Base-by-base conservation (phyloP, 2,329 filamentous ascomycete genomes). In the Xylariales sp. region DNA sequence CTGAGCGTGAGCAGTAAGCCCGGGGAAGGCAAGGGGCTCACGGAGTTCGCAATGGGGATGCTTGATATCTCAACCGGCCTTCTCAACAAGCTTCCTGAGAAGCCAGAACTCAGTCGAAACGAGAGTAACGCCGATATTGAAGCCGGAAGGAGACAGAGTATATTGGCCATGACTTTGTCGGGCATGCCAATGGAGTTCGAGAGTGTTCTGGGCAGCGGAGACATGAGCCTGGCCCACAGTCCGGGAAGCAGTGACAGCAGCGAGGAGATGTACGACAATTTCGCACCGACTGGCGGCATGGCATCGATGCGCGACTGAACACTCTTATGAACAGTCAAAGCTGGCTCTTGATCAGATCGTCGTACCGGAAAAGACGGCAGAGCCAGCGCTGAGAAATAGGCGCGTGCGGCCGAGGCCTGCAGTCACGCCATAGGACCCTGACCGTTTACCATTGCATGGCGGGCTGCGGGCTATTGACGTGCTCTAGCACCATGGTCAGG, bases 1-100 rank as follows among this genome's bases (percentile, higher is more conserved):
- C 71, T 97, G 42, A 85, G 84, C 7, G 90, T 97, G 35, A 90
- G 84, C 62, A 83, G 80, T 32, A 88, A 88, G 59, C 81, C 85
- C 0, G 74, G 76, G 3, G 76, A 77, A 51, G 73, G 70, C 41
- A 73, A 66, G 35, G 70, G 73, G 1, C 55, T 83, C 40, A 83
- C 80, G 0, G 74, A 78, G 46, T 88, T 87, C 52, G 84, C 85
- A n/a, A 82, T 88, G 69, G 82, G 82, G 3, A 87, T 86, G 73
- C 66, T 89, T 31, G 85, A 88, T 55, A 84, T 84, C 40, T 83
- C 79, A 15, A 84, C 80, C 0, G 80, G 80, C 1, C 60, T 88
- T 45, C 70, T 86, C 18, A 84, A 84, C 57, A 76, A 81, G 50
- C 70, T 87, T 14, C 83, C 84, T 0, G 80, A 84, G 56, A 88